Evolutionary conservation across 78 protist species (phyloP).

Genomic region (Diacronema lutheri): DNA sequence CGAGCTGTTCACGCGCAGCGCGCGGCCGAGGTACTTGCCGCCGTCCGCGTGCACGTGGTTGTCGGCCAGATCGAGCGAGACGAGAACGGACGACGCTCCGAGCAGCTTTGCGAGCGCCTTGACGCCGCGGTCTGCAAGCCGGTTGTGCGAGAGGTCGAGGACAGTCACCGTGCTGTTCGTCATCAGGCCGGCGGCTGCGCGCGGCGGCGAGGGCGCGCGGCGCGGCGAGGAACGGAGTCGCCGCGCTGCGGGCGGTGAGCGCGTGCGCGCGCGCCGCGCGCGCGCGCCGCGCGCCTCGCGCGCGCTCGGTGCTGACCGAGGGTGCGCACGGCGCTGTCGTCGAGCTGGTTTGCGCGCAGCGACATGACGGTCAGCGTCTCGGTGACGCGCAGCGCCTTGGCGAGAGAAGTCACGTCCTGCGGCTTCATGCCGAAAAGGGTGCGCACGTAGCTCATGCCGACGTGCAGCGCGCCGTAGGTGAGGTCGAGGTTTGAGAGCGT

Average conservation of each 20-base stretch:
- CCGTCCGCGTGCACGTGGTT: slow-evolving; percentile 21
- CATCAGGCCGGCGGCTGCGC: neutral
- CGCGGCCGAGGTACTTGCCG: slow-evolving; percentile 21
- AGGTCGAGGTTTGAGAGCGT: neutral
- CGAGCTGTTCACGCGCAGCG: neutral
- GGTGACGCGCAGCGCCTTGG: neutral
- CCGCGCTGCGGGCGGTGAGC: too few species aligned
- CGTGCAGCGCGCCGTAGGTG: neutral
- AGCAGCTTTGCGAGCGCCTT: slow-evolving; percentile 7
- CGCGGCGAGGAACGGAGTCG: too few species aligned
- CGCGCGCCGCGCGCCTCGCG: too few species aligned
- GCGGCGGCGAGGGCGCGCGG: too few species aligned
- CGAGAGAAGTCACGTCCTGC: neutral
- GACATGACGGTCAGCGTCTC: slow-evolving; percentile 8
- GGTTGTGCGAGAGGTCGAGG: slow-evolving; percentile 13
- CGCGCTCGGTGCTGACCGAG: too few species aligned
- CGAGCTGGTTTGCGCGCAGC: neutral
- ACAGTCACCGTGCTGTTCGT: neutral
- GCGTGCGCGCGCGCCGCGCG: too few species aligned
- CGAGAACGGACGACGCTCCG: neutral
- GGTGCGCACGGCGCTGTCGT: neutral
- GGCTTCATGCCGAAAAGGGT: neutral
- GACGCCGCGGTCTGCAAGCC: slow-evolving; percentile 12
- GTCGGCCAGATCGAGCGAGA: neutral
- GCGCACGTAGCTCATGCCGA: too few species aligned